Conservation (phyloP, 2,329 filamentous ascomycete genomes). For the Cladosporium phlei region DNA sequence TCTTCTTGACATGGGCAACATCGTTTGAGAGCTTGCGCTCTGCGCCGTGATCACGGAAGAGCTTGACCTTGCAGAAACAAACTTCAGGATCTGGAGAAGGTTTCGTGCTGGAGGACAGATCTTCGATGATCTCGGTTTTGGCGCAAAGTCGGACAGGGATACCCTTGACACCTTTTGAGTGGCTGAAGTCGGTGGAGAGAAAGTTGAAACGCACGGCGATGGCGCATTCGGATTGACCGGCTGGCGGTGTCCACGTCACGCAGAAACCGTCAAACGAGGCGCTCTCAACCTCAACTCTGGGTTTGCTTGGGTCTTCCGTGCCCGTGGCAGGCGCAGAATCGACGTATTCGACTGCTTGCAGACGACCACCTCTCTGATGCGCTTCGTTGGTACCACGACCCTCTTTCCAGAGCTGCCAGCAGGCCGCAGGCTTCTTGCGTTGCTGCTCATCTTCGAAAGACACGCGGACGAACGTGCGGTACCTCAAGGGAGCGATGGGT, state of each 20-base stretch:
- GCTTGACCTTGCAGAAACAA: constrained; percentile 93
- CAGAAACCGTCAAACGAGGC: constrained; percentile 93
- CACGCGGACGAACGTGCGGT: constrained; percentile 88
- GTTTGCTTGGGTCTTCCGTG: constrained; percentile 45
- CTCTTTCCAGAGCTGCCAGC: constrained; percentile 95
- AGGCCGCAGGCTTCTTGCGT: constrained; percentile 71
- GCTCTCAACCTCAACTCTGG: constrained; percentile 46
- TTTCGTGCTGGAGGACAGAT: constrained; percentile 42
- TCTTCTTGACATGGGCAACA: constrained; percentile 89
- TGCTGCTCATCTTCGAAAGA: constrained; percentile 97
- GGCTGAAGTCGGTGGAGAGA: constrained; percentile 95
- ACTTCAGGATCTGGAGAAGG: constrained; percentile 54
- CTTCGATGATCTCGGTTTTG: constrained; percentile 69
- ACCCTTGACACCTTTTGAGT: constrained; percentile 97
- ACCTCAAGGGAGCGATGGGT: constrained; percentile 59
- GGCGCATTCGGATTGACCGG: constrained; percentile 71
- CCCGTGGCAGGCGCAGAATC: constrained; percentile 56
- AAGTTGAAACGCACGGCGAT: constrained; percentile 97
- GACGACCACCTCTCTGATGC: constrained; percentile 83
- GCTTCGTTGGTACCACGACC: constrained; percentile 93
- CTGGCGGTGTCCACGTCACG: constrained; percentile 69
- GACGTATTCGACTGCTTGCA: constrained; percentile 93
- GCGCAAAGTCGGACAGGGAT: constrained; percentile 90
- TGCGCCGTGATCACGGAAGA: constrained; percentile 92
- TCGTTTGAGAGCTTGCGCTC: constrained; percentile 95